Evolutionary conservation across 176 grass and related monocot genomes (phyloP), one percentile per base, ranked within the genome.

Genomic region (Dactylis glomerata): DNA sequence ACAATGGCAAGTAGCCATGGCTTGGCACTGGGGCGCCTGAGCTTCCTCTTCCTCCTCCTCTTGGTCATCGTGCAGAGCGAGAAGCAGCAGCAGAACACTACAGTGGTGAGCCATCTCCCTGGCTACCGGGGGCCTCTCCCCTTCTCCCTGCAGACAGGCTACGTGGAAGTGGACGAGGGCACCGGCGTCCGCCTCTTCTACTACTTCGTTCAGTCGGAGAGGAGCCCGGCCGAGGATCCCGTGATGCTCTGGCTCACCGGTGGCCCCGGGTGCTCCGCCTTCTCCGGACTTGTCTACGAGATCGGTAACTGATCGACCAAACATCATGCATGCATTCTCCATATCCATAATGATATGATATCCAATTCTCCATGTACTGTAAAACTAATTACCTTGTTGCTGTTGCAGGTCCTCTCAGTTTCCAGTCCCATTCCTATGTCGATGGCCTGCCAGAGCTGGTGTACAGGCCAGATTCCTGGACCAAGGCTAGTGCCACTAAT

Each of bases 121-220:
- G 44, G 44, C 44, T 46, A 46, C 44, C 44, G 14, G 2, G 44
- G 44, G 14, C 44, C 44, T 46, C 44, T 46, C 12, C 44, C 44
- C 44, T 46, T 46, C 44, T 14, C 44, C 44, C 44, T 46, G 44
- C 44, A 46, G 44, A 46, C 44, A 46, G 44, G 44, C 12, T 46
- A 46, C 12, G 44, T 46, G 44, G 68, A 78, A 24, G 84, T 92
- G 83, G 90, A 87, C 20, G 68, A 72, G 31, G 5, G 26, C 44
- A 51, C 79, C 24, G 80, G 83, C 5, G 83, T 76, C 4, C 38
- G 31, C 10, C 69, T 92, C 58, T 92, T 92, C 75, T 92, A 89
- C 83, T 92, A 92, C 61, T 92, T 92, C 75, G 33, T 54, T 42
- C n/a, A 3, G 3, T 89, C 90, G 6, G 90, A 92, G 75, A 22